phyloP scores from a whole-genome alignment of 352 stramenopile genomes.

The Pythium utonaiense region DNA sequence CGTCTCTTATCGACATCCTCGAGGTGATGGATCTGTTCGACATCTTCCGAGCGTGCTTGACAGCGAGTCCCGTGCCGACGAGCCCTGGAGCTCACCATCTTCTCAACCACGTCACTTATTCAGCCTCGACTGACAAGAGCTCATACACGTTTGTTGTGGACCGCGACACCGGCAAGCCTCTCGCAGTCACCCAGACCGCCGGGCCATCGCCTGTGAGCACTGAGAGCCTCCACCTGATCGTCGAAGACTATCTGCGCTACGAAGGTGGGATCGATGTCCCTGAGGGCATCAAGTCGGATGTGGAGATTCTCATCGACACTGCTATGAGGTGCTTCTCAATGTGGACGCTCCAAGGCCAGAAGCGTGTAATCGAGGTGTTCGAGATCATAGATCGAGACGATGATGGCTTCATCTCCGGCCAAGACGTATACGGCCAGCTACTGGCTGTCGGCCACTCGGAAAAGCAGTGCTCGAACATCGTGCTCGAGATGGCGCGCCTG shows the following conservation, averaged over 20 bases:
- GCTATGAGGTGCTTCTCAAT: slow-evolving; percentile 42
- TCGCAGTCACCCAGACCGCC: slow-evolving; percentile 34
- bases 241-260: slow-evolving; percentile 43
- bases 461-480: slow-evolving; percentile 31
- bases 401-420: slow-evolving; percentile 45
- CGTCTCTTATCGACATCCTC: slow-evolving; percentile 36
- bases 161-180: slow-evolving; percentile 24
- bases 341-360: slow-evolving; percentile 32
- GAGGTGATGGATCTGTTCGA: slow-evolving; percentile 50
- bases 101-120: slow-evolving; percentile 13
- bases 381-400: slow-evolving; percentile 41
- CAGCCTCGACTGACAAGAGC: slow-evolving; percentile 34
- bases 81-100: slow-evolving; percentile 12
- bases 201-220: background rate
- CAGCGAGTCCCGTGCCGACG: slow-evolving; percentile 5
- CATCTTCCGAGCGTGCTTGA: slow-evolving; percentile 28
- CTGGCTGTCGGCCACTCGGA: slow-evolving; percentile 29
- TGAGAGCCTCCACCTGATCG: slow-evolving; percentile 26
- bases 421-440: slow-evolving; percentile 44
- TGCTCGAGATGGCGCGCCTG: slow-evolving; percentile 37
- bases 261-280: slow-evolving; percentile 30
- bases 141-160: slow-evolving; percentile 53
- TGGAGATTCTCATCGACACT: slow-evolving; percentile 47
- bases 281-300: slow-evolving; percentile 46
- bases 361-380: slow-evolving; percentile 37